Evolutionary conservation across 352 stramenopile genomes (phyloP).

Genomic region (Phytophthora tentaculata): DNA sequence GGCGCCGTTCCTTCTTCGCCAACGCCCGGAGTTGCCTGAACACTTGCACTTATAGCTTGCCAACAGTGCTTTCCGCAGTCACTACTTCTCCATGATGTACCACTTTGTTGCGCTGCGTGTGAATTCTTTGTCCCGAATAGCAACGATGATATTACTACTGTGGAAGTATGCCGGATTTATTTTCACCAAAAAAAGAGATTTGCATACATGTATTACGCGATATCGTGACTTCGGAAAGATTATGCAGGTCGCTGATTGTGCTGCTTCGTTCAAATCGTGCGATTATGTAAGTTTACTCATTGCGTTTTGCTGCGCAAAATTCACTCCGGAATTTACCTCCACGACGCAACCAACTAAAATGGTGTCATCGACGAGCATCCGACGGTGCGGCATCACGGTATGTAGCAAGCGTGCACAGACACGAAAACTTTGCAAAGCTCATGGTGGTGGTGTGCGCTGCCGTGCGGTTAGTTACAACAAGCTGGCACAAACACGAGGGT

Average conservation of each 20-base stretch:
- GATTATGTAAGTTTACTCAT: too few relatives aligned
- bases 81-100: too few relatives aligned
- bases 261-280: neutral
- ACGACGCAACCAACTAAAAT: neutral
- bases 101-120: too few relatives aligned
- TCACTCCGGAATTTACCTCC: neutral
- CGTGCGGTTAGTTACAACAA: constrained; percentile 66
- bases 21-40: too few relatives aligned
- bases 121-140: too few relatives aligned
- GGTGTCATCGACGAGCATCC: neutral
- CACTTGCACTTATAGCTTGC: too few relatives aligned
- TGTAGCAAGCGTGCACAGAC: constrained; percentile 81
- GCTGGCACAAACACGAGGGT: constrained; percentile 67
- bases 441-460: constrained; percentile 79
- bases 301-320: too few relatives aligned
- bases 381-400: constrained; percentile 49
- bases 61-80: too few relatives aligned
- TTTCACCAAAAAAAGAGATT: too few relatives aligned
- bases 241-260: neutral
- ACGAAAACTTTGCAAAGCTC: constrained; percentile 71
- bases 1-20: neutral
- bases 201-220: neutral
- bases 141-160: too few relatives aligned
- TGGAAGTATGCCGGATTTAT: too few relatives aligned
- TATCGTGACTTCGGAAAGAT: neutral